phyloP scores from a whole-genome alignment of 2,329 filamentous ascomycete species.

The Hansfordia pulvinata region DNA sequence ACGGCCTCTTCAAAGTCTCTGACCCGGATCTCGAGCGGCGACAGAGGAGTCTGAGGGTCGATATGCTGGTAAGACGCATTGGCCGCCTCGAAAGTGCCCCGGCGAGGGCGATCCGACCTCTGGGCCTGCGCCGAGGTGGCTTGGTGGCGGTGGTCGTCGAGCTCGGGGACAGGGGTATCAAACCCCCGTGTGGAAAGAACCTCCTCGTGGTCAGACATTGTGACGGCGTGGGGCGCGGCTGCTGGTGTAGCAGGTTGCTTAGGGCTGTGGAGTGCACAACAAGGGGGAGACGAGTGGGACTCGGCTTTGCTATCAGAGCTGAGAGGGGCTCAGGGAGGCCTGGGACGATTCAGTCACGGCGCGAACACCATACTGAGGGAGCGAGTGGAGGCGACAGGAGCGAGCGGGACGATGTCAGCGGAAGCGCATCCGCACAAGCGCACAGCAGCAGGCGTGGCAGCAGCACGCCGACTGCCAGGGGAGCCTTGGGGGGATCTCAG shows the following conservation, averaged over 20 bases:
- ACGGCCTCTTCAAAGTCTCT: conserved; percentile 83
- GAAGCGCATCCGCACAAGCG: conserved; percentile 14
- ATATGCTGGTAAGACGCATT: conserved; percentile 37
- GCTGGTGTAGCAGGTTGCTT: too few species aligned
- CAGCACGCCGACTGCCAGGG: conserved; percentile 22
- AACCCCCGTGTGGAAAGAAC: conserved; percentile 46
- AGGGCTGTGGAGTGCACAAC: conserved; percentile 3
- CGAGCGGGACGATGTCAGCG: too few species aligned
- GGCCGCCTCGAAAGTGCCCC: conserved; percentile 63
- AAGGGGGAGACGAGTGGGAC: neutral
- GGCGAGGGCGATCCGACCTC: conserved; percentile 44
- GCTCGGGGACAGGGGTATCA: conserved; percentile 61
- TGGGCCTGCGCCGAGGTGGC: conserved; percentile 35
- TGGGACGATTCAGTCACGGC: conserved; percentile 19
- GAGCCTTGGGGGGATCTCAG: conserved; percentile 4
- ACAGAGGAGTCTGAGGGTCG: conserved; percentile 23
- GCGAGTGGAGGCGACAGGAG: too few species aligned
- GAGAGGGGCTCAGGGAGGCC: too few species aligned
- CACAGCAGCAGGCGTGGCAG: conserved; percentile 17
- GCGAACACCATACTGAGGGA: conserved; percentile 19
- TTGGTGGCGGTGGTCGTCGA: conserved; percentile 78
- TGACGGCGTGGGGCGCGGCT: conserved; percentile 39
- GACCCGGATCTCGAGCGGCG: conserved; percentile 27
- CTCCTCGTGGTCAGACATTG: conserved; percentile 57
- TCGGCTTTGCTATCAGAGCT: too few species aligned